Conservation (phyloP, 2,329 filamentous ascomycete species). For the Paraphaeosphaeria minitans region DNA sequence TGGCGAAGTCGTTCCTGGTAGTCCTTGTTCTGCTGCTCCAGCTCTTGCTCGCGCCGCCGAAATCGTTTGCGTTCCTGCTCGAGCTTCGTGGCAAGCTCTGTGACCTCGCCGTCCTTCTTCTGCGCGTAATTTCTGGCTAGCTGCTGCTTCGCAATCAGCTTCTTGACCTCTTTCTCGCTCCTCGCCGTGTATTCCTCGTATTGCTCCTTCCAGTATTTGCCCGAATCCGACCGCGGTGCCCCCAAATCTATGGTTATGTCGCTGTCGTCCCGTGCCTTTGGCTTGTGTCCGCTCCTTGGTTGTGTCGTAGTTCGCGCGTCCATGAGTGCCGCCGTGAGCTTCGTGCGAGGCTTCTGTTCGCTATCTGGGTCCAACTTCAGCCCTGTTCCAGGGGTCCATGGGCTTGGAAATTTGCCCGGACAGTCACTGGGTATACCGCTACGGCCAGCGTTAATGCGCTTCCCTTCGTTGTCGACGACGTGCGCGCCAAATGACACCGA, state of each 20-base stretch:
- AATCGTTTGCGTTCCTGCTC: conserved; percentile 71
- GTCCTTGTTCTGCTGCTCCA: conserved; percentile 63
- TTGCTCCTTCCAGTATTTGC: conserved; percentile 79
- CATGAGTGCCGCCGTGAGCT: conserved; percentile 53
- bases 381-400: conserved; percentile 53
- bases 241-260: conserved; percentile 74
- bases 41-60: conserved; percentile 66
- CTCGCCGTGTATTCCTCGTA: conserved; percentile 75
- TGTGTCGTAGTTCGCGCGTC: conserved; percentile 51
- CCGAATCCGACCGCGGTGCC: conserved; percentile 75
- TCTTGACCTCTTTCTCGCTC: conserved; percentile 75
- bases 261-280: conserved; percentile 54
- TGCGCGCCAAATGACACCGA: conserved; percentile 65
- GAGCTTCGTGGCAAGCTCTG: conserved; percentile 68
- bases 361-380: conserved; percentile 32
- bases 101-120: conserved; percentile 75
- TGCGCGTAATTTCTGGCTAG: conserved; percentile 79
- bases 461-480: conserved; percentile 61
- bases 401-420: conserved; percentile 57
- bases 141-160: conserved; percentile 78
- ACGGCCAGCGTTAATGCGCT: conserved; percentile 52
- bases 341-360: conserved; percentile 45
- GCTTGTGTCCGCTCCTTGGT: conserved; percentile 34
- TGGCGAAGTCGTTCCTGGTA: conserved; percentile 45
- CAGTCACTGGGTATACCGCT: conserved; percentile 55